Evolutionary conservation across 306 rosid species (phyloP).

Genomic region (Dryas alaskensis): DNA sequence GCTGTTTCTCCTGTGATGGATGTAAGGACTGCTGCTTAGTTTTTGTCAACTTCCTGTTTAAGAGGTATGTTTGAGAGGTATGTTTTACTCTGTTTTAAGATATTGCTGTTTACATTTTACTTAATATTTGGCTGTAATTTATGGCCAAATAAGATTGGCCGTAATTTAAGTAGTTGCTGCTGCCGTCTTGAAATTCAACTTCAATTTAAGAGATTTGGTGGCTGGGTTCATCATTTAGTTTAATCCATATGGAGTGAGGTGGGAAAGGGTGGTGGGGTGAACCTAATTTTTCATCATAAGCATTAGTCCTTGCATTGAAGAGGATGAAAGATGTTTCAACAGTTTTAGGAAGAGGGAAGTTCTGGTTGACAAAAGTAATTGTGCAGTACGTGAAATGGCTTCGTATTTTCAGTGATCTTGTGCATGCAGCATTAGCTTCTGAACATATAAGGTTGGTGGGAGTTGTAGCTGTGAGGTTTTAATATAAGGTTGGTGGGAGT

Average conservation of each 20-base stretch:
- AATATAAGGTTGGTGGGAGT: background rate
- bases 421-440: background rate
- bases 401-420: background rate
- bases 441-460: background rate
- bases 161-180: constrained; percentile 15
- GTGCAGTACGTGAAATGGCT: background rate
- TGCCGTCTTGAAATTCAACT: background rate
- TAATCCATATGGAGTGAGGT: background rate
- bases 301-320: background rate
- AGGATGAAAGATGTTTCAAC: background rate
- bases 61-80: constrained; percentile 49
- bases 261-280: constrained; percentile 2
- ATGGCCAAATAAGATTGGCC: constrained; percentile 17
- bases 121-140: constrained; percentile 33
- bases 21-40: constrained; percentile 50
- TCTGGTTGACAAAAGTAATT: background rate
- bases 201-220: background rate
- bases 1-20: constrained; percentile 39
- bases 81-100: constrained; percentile 30
- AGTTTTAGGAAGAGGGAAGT: background rate
- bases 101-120: constrained; percentile 4
- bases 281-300: constrained; percentile 1
- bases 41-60: constrained; percentile 42
- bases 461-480: background rate
- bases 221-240: constrained; percentile 4